Conservation (phyloP, 108 stramenopile species). For the Licmophora abbreviata region DNA sequence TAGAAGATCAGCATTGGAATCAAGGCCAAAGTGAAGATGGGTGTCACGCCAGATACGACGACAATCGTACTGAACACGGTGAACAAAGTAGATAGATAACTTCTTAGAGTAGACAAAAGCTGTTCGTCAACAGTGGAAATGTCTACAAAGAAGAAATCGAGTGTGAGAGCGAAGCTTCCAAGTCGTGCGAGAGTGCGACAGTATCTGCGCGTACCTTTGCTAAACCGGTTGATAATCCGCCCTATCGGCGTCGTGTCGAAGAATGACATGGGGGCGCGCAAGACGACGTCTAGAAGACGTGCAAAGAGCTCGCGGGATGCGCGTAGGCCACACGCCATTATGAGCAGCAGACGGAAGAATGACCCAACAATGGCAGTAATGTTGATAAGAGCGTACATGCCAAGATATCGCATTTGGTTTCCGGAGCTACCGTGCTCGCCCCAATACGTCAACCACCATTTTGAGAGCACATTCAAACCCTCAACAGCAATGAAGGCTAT, state of each 20-base stretch:
- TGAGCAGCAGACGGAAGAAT: slow-evolving; percentile 27
- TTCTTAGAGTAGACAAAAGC: slow-evolving; percentile 56
- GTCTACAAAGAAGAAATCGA: slow-evolving; percentile 38
- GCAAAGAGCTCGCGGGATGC: slow-evolving; percentile 33
- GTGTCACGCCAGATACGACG: slow-evolving; percentile 68
- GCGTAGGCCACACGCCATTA: slow-evolving; percentile 28
- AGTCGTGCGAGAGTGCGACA: slow-evolving; percentile 55
- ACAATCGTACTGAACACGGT: slow-evolving; percentile 61
- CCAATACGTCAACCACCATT: slow-evolving; percentile 78
- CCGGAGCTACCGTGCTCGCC: slow-evolving; percentile 12
- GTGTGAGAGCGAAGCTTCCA: slow-evolving; percentile 6
- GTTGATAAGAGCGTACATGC: slow-evolving; percentile 58
- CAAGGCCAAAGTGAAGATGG: slow-evolving; percentile 34
- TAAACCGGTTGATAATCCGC: slow-evolving; percentile 47
- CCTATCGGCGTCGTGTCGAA: slow-evolving; percentile 58
- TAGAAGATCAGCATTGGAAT: slow-evolving; percentile 72
- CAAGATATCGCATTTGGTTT: slow-evolving; percentile 19
- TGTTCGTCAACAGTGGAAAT: slow-evolving; percentile 91
- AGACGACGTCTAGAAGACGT: slow-evolving; percentile 34
- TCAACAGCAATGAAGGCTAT: slow-evolving; percentile 42
- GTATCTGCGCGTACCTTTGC: slow-evolving; percentile 31
- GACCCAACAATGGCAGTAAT: slow-evolving; percentile 33
- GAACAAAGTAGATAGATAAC: slow-evolving; percentile 63
- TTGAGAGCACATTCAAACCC: slow-evolving; percentile 33
- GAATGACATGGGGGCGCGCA: slow-evolving; percentile 86